Evolutionary conservation across 768 basidiomycete species (phyloP), one percentile per base, ranked within the genome.

Genomic region (Phylloporus sp.): DNA sequence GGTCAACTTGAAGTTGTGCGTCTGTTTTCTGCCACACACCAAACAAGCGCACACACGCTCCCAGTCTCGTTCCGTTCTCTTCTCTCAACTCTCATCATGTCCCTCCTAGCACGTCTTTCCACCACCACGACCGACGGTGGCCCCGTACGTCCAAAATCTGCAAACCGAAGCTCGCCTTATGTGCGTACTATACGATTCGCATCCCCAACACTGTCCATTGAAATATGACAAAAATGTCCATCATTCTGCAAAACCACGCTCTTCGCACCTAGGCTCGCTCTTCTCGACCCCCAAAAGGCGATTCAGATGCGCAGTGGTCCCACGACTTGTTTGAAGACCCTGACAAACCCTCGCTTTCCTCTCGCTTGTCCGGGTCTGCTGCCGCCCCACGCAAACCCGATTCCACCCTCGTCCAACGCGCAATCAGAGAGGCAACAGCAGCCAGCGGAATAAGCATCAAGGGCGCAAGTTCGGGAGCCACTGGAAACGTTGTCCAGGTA

Each of bases 401-500:
- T 55, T 80, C 68, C 70, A 72, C 70, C 16, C 76, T 84, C 39
- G 80, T 79, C 13, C 79, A 82, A 52, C 80, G 77, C 59, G 85
- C 86, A 15, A 73, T 88, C 18, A 74, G 78, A 43, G 85, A 86
- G n/a, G 85, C 82, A 28, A 77, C 77, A 0, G 69, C 56, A 50
- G 59, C 60, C 54, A 64, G 56, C 50, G 70, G 73, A 20, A 64
- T 88, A 13, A 76, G 74, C 27, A 88, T 90, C 70, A 88, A 87
- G 66, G 87, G 87, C 13, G 87, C 87, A 9, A 75, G 81, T 63
- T 58, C 72, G 1, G 58, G 67, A 24, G 70, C 76, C 35, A 65
- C 60, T 24, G 82, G 83, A 15, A 88, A 88, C 58, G 81, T 86
- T 31, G 82, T 93, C 0, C 81, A 90, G 63, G 84, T 93, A 22